A percentile compares a stretch with the other conserved stretches of the same genome.
Evolutionary conservation across 2,329 filamentous ascomycete species (phyloP).

Genomic region (Colletotrichum echinochloae): DNA sequence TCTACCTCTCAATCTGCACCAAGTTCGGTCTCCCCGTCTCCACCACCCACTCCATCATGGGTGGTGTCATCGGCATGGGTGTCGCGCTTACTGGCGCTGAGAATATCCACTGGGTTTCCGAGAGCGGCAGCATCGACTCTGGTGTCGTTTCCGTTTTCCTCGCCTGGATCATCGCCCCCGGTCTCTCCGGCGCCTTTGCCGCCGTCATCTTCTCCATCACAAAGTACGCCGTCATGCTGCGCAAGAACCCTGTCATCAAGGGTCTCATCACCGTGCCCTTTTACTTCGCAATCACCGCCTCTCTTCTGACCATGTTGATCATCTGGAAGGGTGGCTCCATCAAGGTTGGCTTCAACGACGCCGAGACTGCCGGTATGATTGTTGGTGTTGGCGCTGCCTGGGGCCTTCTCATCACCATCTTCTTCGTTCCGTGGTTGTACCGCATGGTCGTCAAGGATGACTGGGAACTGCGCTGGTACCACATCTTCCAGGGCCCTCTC

Average conservation of each 20-base stretch:
- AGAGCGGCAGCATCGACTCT: conserved; percentile 37
- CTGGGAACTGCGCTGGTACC: conserved; percentile 65
- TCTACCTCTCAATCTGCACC: conserved; percentile 58
- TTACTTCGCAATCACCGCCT: conserved; percentile 68
- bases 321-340: conserved; percentile 42
- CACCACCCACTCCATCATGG: conserved; percentile 60
- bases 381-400: conserved; percentile 61
- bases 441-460: conserved; percentile 66
- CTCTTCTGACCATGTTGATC: conserved; percentile 41
- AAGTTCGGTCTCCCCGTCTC: conserved; percentile 52
- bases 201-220: conserved; percentile 58
- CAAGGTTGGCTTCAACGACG: conserved; percentile 39
- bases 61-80: conserved; percentile 59
- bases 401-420: conserved; percentile 56
- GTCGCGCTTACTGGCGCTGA: conserved; percentile 55
- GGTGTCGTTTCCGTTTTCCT: conserved; percentile 62
- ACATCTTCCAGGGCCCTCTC: conserved; percentile 62
- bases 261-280: conserved; percentile 61
- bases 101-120: conserved; percentile 56
- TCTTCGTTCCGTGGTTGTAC: conserved; percentile 67
- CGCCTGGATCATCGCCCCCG: conserved; percentile 61
- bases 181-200: conserved; percentile 56
- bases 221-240: conserved; percentile 57
- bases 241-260: conserved; percentile 55
- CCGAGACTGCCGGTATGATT: conserved; percentile 60